phyloP scores from a whole-genome alignment of 441 rosid species.

The Erysimum pusillum region DNA sequence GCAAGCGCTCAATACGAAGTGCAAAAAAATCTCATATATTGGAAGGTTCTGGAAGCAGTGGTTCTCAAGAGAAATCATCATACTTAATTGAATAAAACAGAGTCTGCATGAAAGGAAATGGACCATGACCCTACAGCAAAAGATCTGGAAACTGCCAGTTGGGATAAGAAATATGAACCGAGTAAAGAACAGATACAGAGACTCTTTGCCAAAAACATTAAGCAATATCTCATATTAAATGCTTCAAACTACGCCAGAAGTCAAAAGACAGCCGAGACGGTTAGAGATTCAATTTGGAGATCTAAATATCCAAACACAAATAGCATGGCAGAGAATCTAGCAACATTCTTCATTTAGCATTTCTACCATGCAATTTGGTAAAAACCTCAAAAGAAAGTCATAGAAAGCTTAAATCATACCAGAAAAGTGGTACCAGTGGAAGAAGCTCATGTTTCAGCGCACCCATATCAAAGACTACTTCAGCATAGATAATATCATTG shows the following conservation, averaged over 20 bases:
- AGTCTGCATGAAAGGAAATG: no score
- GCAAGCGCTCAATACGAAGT: no score
- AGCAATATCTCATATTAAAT: conserved; percentile 3
- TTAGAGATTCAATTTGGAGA: conserved; percentile 17
- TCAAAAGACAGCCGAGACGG: background rate
- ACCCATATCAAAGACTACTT: conserved; percentile 89
- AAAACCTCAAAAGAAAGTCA: conserved; percentile 15
- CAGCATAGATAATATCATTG: conserved; percentile 88
- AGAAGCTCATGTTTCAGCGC: conserved; percentile 88
- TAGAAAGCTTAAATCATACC: conserved; percentile 55
- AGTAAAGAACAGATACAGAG: conserved; percentile 14
- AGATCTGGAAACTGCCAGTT: conserved; percentile 8
- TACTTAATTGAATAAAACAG: background rate
- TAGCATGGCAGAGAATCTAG: conserved; percentile 19
- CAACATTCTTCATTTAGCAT: conserved; percentile 10
- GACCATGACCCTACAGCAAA: no score
- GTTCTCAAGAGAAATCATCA: conserved; percentile 1
- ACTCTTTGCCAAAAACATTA: background rate
- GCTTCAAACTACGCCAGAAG: background rate
- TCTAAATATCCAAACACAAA: background rate
- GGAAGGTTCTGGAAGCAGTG: conserved; percentile 13
- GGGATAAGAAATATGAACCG: background rate
- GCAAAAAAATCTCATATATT: background rate
- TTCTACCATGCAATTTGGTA: background rate
- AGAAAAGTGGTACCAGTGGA: conserved; percentile 89